Evolutionary conservation across 2,329 filamentous ascomycete species (phyloP), one percentile per base, ranked within the genome.

Genomic region (Incumbomyces lentus): DNA sequence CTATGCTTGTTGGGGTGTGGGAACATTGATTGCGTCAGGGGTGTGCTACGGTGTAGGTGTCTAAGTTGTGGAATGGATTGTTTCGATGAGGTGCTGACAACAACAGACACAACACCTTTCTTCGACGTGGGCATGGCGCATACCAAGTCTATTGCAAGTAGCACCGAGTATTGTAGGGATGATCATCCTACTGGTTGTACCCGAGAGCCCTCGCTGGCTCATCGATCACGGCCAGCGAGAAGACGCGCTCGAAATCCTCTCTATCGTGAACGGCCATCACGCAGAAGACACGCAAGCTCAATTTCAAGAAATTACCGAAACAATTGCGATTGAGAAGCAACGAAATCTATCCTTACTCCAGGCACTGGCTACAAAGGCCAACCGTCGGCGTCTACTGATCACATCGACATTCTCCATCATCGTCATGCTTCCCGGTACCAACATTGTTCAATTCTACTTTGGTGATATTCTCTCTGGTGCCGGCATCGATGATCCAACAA

Each of bases 141-240:
- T 76, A 14, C 76, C 75, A 0, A 72, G 71, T 1, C 62, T 78
- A 3, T 57, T 75, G 1, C 76, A 79, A 56, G 68, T 69, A 36
- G 49, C 70, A 3, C 71, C 68, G 11, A 69, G 69, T 12, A 49
- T 68, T 12, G 56, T 64, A 58, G 67, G 74, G 51, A 64, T 76
- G 14, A 46, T 60, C 8, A 67, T 71, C 44, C 60, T 73, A 42
- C 67, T 64, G 52, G 71, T 76, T 42, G 67, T 78, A 4, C 78
- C 78, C 0, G 79, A 82, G 51, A 77, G 71, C 0, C 79, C 79
- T 1, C 69, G 79, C 32, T 81, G 72, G 70, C 60, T 79, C 22
- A 66, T 79, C 2, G 58, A 64, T 31, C 54, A 68, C 14, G 69
- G 65, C 13, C 59, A 60, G 3, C 60, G 62, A 16, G 64, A 69